Percentiles rank a stretch among this genome's conserved stretches.
These are phyloP conservation scores for Melaleuca quinquenervia DNA, from an alignment of 345 rosid genomes.

Conservation along the genomic window DNA sequence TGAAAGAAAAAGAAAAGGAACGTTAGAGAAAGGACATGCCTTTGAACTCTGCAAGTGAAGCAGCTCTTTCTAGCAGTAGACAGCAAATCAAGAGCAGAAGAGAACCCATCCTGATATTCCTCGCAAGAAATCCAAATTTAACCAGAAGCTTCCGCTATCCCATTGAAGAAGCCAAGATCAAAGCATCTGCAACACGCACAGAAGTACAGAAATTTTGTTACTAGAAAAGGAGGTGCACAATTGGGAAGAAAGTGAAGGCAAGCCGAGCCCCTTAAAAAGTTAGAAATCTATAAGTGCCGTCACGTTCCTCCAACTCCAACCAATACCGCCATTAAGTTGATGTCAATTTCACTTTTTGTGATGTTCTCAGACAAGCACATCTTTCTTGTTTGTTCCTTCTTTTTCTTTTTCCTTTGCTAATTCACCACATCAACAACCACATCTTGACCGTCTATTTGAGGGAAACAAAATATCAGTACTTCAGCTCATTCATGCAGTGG, in stretches of 20 bases:
- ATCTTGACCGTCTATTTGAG: neutral
- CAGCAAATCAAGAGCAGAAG: conserved; percentile 1
- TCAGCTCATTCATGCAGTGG: neutral
- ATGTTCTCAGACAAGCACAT: neutral
- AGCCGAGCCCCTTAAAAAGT: neutral
- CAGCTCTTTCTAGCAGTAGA: conserved; percentile 6
- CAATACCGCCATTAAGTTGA: neutral
- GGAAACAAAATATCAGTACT: neutral
- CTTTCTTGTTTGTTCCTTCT: neutral
- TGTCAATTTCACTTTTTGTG: neutral
- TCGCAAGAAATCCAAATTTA: neutral
- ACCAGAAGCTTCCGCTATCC: neutral
- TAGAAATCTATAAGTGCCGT: neutral
- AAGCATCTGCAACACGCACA: neutral
- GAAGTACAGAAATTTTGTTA: neutral
- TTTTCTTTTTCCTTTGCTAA: neutral
- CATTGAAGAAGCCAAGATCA: neutral
- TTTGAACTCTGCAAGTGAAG: conserved; percentile 1
- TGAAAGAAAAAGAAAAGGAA: neutral
- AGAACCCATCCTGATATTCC: conserved; percentile 1
- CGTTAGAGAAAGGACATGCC: conserved; percentile 8
- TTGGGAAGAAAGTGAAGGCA: neutral
- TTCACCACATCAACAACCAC: neutral
- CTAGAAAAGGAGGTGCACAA: neutral
- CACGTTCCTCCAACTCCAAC: neutral